Percentiles rank a stretch among this genome's conserved stretches.
Conservation (phyloP, 768 basidiomycete genomes). For the Lactifluus volemus region DNA sequence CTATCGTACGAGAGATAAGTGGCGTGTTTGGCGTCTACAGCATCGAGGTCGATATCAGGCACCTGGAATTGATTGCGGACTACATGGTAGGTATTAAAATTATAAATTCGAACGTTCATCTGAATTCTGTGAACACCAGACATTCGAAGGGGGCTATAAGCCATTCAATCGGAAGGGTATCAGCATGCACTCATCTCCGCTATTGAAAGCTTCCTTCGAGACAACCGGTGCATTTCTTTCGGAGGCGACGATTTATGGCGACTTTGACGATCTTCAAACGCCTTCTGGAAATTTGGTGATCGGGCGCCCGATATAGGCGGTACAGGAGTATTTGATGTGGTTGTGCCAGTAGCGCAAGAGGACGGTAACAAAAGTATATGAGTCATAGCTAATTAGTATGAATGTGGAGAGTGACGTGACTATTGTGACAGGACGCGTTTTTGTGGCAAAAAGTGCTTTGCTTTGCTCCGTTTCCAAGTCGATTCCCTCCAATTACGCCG, state of each 20-base stretch:
- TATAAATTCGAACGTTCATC: not conserved
- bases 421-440: conserved; percentile 12
- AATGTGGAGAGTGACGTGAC: conserved; percentile 8
- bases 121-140: conserved; percentile 42
- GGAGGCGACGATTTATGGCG: conserved; percentile 85
- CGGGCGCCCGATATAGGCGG: conserved; percentile 81
- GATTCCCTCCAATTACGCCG: not conserved
- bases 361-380: not conserved
- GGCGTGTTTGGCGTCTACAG: conserved; percentile 92
- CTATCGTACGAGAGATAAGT: conserved; percentile 86
- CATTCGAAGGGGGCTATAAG: conserved; percentile 95
- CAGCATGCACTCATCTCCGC: conserved; percentile 85
- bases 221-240: conserved; percentile 91
- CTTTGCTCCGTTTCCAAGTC: not conserved
- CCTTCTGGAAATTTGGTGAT: conserved; percentile 91
- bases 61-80: conserved; percentile 95
- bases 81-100: conserved; percentile 73
- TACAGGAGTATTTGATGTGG: conserved; percentile 91
- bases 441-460: not conserved
- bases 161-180: conserved; percentile 97
- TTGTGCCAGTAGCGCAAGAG: conserved; percentile 35
- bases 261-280: conserved; percentile 86
- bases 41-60: conserved; percentile 89
- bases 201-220: conserved; percentile 96
- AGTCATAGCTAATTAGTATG: not conserved